Evolutionary conservation across 2,329 filamentous ascomycete species (phyloP).

Genomic region (Cladosporium cucumerinum): DNA sequence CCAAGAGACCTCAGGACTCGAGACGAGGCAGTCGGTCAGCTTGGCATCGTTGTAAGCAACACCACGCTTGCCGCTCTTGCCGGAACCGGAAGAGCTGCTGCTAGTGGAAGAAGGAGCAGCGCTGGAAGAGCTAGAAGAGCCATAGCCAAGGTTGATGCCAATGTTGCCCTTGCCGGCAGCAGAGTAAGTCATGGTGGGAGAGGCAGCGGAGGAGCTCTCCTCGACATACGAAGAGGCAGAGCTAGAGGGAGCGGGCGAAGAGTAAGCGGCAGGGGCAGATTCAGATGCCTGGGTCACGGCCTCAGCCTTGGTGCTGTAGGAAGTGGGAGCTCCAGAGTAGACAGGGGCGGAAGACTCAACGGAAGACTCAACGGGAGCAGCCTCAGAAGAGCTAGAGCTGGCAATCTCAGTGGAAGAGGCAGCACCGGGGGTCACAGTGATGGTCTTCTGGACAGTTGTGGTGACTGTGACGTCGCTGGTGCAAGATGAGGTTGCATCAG

Average conservation of each 20-base stretch:
- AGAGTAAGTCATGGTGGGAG: slow-evolving; percentile 9
- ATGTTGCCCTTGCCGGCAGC: slow-evolving; percentile 8
- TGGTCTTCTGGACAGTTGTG: slow-evolving; percentile 41
- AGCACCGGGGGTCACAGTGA: slow-evolving; percentile 24
- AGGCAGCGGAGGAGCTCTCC: slow-evolving; percentile 8
- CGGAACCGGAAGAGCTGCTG: slow-evolving; percentile 15
- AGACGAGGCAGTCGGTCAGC: slow-evolving; percentile 52
- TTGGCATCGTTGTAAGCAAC: slow-evolving; percentile 62
- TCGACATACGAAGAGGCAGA: slow-evolving; percentile 4
- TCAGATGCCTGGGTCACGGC: neutral
- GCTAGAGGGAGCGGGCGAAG: slow-evolving; percentile 10
- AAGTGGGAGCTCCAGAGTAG: slow-evolving; percentile 12
- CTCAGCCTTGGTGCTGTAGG: slow-evolving; percentile 16
- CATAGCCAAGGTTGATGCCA: slow-evolving; percentile 1
- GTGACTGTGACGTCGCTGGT: slow-evolving; percentile 40
- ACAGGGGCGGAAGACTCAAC: slow-evolving; percentile 18
- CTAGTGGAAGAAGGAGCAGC: slow-evolving; percentile 12
- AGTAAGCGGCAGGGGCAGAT: slow-evolving; percentile 2
- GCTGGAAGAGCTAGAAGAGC: slow-evolving; percentile 11
- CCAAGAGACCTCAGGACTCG: slow-evolving; percentile 52
- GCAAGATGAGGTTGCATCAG: slow-evolving; percentile 9
- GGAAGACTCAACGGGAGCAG: slow-evolving; percentile 16
- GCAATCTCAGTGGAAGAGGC: neutral
- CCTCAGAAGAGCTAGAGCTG: slow-evolving; percentile 16
- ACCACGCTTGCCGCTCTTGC: slow-evolving; percentile 57